Evolutionary conservation across 2,329 filamentous ascomycete genomes (phyloP).

Genomic region (Cephalotrichum gorgonifer): DNA sequence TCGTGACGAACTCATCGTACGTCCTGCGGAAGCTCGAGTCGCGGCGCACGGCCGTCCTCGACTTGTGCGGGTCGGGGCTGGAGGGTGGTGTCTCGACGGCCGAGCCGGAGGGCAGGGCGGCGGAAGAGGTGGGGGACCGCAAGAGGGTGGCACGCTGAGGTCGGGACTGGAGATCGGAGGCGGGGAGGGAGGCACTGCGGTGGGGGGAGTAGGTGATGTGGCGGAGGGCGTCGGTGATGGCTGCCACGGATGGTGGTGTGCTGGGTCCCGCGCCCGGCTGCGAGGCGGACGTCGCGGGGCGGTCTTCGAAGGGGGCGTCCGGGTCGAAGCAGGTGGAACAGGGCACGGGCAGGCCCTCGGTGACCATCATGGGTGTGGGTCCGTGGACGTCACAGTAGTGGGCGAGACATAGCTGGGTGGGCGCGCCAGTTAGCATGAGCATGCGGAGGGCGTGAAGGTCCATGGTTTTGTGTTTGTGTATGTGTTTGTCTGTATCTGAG

Average conservation of each 20-base stretch:
- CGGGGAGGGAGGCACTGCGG: constrained; percentile 31
- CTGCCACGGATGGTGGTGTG: constrained; percentile 22
- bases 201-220: constrained; percentile 32
- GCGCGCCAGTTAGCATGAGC: not conserved
- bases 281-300: constrained; percentile 6
- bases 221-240: constrained; percentile 35
- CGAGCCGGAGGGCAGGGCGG: constrained; percentile 23
- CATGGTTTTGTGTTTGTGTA: too few relatives aligned
- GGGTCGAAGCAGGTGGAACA: constrained; percentile 49
- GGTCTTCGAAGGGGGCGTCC: constrained; percentile 14
- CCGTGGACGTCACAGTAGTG: constrained; percentile 64
- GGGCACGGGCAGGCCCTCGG: constrained; percentile 51
- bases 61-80: constrained; percentile 30
- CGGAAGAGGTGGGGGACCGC: constrained; percentile 24
- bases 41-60: constrained; percentile 25
- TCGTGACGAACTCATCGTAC: constrained; percentile 56
- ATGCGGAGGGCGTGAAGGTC: not conserved
- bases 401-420: constrained; percentile 50
- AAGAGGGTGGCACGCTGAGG: constrained; percentile 29
- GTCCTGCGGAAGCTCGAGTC: constrained; percentile 53
- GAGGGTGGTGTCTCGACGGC: constrained; percentile 48
- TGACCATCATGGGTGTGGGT: constrained; percentile 60
- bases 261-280: constrained; percentile 27
- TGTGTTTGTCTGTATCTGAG: too few relatives aligned
- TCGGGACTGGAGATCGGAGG: constrained; percentile 33